Conservation (phyloP, 164 flowering plant genomes). For the Piper betle region DNA sequence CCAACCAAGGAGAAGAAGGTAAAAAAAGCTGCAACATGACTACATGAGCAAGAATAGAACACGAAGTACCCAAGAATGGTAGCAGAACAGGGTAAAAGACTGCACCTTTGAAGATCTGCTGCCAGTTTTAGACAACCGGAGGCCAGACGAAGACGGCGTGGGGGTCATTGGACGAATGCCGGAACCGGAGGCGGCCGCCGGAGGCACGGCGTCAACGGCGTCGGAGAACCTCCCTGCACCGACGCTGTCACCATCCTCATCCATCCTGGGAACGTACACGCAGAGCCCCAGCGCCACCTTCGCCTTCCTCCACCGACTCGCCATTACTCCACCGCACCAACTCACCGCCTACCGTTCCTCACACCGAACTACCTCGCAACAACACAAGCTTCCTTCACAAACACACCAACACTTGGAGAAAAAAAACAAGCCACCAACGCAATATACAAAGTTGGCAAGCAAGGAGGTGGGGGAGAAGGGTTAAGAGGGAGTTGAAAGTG, state of each 20-base stretch:
- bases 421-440: not conserved
- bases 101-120: constrained; percentile 68
- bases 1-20: no score
- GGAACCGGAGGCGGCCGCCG: constrained; percentile 24
- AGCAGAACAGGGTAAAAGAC: not conserved
- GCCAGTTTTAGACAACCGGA: constrained; percentile 27
- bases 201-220: constrained; percentile 14
- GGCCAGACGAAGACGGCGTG: constrained; percentile 38
- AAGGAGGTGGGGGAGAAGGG: not conserved
- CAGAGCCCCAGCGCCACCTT: constrained; percentile 62
- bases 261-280: constrained; percentile 35
- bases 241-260: constrained; percentile 18
- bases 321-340: constrained; percentile 26
- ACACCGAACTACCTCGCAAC: not conserved
- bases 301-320: constrained; percentile 73
- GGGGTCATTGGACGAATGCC: constrained; percentile 2
- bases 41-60: not conserved
- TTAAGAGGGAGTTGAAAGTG: not conserved
- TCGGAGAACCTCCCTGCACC: constrained; percentile 27
- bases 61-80: not conserved
- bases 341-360: not conserved
- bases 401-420: not conserved
- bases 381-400: not conserved
- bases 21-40: not conserved
- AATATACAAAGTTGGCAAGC: not conserved